phyloP scores from a whole-genome alignment of 2,329 filamentous ascomycete species.

The Apiospora rasikravindrae region DNA sequence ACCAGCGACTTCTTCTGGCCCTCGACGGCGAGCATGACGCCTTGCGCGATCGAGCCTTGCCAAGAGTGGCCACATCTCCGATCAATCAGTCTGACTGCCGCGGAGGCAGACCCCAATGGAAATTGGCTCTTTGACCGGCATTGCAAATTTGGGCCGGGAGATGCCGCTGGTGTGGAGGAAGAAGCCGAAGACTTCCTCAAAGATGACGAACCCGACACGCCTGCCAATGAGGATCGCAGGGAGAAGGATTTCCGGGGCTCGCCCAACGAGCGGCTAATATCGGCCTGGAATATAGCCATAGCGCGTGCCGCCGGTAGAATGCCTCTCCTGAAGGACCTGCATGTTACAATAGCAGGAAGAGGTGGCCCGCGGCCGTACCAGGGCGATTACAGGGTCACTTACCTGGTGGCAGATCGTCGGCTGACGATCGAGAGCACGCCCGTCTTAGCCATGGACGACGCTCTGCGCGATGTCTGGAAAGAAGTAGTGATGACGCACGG shows the following conservation, averaged over 20 bases:
- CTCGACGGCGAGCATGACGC: neutral
- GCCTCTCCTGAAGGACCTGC: neutral
- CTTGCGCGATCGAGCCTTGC: neutral
- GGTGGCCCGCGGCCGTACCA: neutral
- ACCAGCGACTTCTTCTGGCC: constrained; percentile 6
- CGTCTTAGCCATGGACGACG: neutral
- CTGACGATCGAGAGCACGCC: neutral
- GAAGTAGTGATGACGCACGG: neutral
- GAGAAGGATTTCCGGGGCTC: neutral
- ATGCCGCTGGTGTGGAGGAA: neutral
- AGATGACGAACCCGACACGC: neutral
- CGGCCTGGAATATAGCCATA: neutral
- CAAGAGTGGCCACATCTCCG: neutral
- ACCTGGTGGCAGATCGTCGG: neutral
- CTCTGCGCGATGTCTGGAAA: neutral
- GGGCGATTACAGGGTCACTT: neutral
- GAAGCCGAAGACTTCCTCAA: neutral
- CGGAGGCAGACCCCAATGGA: neutral
- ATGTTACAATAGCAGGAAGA: neutral
- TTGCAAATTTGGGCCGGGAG: neutral
- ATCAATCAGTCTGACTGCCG: neutral
- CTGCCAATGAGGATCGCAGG: neutral
- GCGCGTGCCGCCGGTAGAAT: neutral
- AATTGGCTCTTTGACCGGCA: neutral
- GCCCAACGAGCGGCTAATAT: neutral